Percentiles rank a stretch among this genome's conserved stretches.
Conservation (phyloP, 2,329 filamentous ascomycete genomes). For the Aspergillus pseudoterreus region DNA sequence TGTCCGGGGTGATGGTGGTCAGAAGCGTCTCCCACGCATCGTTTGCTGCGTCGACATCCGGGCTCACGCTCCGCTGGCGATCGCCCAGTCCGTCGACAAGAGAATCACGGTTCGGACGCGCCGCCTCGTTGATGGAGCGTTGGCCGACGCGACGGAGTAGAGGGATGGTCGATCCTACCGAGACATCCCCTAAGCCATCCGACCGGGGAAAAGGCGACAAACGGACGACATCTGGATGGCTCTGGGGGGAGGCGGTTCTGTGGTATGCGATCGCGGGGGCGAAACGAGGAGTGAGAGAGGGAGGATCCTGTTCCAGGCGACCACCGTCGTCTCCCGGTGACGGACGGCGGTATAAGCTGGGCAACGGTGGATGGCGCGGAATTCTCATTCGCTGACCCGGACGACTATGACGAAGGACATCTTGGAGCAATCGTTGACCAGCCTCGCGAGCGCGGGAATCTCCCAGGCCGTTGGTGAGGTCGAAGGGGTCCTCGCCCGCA, state of each 20-base stretch:
- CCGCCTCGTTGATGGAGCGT: conserved; percentile 25
- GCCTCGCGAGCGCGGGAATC: conserved; percentile 30
- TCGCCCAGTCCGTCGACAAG: conserved; percentile 73
- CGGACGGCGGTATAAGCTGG: conserved; percentile 23
- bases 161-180: conserved; percentile 20
- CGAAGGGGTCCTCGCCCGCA: conserved; percentile 26
- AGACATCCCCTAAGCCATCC: conserved; percentile 19
- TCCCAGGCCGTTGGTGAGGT: conserved; percentile 18
- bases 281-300: conserved; percentile 41
- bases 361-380: conserved; percentile 31
- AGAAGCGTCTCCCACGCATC: conserved; percentile 76
- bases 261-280: conserved; percentile 39
- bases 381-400: conserved; percentile 34
- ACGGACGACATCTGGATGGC: conserved; percentile 15
- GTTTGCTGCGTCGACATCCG: conserved; percentile 49
- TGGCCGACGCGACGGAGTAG: conserved; percentile 33
- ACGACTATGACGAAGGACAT: conserved; percentile 31
- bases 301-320: conserved; percentile 15
- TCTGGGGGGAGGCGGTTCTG: conserved; percentile 19
- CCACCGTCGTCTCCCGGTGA: conserved; percentile 16
- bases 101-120: conserved; percentile 17
- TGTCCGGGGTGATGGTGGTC: conserved; percentile 75
- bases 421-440: conserved; percentile 31
- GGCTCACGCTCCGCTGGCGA: conserved; percentile 76
- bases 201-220: conserved; percentile 22